These are phyloP conservation scores for Hymenochaete sp. DNA, from an alignment of 1,284 basidiomycete species.

Conservation along the genomic window DNA sequence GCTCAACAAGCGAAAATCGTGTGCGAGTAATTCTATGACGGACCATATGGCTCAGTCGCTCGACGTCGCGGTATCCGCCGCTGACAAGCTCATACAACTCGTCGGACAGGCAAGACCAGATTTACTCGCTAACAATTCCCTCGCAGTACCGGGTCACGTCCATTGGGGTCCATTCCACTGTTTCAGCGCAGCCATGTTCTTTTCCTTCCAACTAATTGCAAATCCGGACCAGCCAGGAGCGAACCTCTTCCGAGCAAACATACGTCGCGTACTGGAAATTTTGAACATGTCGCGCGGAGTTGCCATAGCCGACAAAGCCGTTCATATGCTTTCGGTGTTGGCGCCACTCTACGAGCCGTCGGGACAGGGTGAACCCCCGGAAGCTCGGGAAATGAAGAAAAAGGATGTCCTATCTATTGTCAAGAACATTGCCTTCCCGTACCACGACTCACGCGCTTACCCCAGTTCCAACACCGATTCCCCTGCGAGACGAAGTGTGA, in stretches of 20 bases:
- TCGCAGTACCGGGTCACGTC: conserved; percentile 72
- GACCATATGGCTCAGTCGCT: conserved; percentile 48
- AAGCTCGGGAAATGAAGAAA: conserved; percentile 51
- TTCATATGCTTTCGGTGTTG: conserved; percentile 57
- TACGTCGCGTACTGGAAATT: conserved; percentile 56
- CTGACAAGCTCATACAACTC: conserved; percentile 67
- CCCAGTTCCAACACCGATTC: conserved; percentile 15
- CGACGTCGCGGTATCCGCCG: conserved; percentile 63
- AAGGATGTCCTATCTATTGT: conserved; percentile 53
- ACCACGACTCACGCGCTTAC: conserved; percentile 45
- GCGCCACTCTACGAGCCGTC: conserved; percentile 52
- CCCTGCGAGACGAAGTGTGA: conserved; percentile 9
- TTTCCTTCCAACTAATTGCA: conserved; percentile 74
- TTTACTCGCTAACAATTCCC: conserved; percentile 55
- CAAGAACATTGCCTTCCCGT: conserved; percentile 68
- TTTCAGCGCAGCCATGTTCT: conserved; percentile 79
- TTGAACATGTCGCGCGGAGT: conserved; percentile 55
- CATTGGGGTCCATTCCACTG: conserved; percentile 74
- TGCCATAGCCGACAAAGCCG: conserved; percentile 63
- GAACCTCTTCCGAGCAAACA: conserved; percentile 60
- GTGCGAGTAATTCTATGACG: conserved; percentile 25
- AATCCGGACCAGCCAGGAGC: conserved; percentile 71
- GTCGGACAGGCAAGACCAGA: conserved; percentile 62
- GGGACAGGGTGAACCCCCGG: conserved; percentile 32
- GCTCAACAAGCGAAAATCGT: conserved; percentile 2